phyloP scores from a whole-genome alignment of 371 early-diverging fungal species.

The Conidiobolus coronatus region DNA sequence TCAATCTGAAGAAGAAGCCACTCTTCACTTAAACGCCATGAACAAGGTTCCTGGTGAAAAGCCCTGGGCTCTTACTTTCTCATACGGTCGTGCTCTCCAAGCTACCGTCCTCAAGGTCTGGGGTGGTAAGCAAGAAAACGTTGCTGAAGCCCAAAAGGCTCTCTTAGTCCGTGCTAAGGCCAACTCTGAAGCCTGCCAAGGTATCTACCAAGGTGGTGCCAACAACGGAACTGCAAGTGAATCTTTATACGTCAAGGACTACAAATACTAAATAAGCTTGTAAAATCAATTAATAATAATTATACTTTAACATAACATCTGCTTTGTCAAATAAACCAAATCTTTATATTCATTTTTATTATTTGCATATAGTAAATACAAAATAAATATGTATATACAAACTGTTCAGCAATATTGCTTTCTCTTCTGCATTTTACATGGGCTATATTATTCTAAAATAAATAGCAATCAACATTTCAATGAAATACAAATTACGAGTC shows the following conservation, averaged over 20 bases:
- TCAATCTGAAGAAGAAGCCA: conserved; percentile 31
- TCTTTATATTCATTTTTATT: no score
- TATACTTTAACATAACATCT: no score
- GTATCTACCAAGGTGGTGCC: conserved; percentile 16
- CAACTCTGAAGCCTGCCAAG: conserved; percentile 20
- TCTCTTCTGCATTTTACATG: no score
- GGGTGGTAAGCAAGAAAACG: conserved; percentile 26
- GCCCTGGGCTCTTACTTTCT: conserved; percentile 37
- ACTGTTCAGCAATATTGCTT: no score
- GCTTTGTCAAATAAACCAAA: no score
- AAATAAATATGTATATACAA: no score
- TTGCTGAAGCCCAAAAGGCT: conserved; percentile 24
- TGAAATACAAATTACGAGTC: no score
- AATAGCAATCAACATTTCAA: no score
- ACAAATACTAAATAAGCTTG: conserved; percentile 10
- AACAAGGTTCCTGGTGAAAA: conserved; percentile 13
- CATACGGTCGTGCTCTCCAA: conserved; percentile 43
- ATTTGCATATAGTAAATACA: no score
- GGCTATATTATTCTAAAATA: no score
- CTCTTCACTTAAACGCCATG: conserved; percentile 26
- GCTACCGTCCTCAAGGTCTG: conserved; percentile 27
- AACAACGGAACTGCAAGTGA: conserved; percentile 8
- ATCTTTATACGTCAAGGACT: conserved; percentile 19
- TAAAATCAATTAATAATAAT: background rate
- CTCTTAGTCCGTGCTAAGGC: conserved; percentile 21